Conservation (phyloP, 2,329 filamentous ascomycete species). For the Alternaria burnsii region DNA sequence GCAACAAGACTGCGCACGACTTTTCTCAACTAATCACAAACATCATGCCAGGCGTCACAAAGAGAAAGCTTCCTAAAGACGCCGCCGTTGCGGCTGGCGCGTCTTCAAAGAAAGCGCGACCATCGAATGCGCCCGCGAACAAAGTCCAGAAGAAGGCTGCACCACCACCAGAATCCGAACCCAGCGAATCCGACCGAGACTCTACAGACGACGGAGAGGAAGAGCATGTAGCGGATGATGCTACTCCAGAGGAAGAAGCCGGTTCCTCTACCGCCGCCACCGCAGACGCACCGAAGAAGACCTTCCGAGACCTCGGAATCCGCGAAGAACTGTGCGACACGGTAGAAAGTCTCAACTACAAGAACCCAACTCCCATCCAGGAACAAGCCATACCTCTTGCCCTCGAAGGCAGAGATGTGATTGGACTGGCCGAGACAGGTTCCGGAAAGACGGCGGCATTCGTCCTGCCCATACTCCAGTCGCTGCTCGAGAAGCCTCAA, state of each 20-base stretch:
- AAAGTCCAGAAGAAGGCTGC: conserved; percentile 23
- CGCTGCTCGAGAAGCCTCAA: conserved; percentile 86
- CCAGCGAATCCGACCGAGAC: conserved; percentile 30
- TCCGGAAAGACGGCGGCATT: conserved; percentile 97
- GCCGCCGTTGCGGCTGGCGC: conserved; percentile 10
- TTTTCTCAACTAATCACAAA: conserved; percentile 6
- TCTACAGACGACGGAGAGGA: conserved; percentile 17
- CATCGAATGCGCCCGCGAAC: conserved; percentile 25
- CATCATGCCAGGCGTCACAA: conserved; percentile 54
- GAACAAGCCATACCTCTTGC: conserved; percentile 82
- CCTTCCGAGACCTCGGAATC: conserved; percentile 78
- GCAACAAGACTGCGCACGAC: conserved; percentile 4
- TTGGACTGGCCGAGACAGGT: conserved; percentile 93
- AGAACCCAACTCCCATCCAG: conserved; percentile 87
- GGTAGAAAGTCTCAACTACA: conserved; percentile 83
- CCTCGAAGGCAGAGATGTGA: conserved; percentile 82
- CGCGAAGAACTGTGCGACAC: conserved; percentile 89
- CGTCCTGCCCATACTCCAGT: conserved; percentile 87
- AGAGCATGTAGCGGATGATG: not conserved
- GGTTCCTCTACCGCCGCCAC: conserved; percentile 2
- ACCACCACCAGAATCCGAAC: conserved; percentile 33
- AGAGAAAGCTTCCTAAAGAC: conserved; percentile 50
- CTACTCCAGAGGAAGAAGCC: conserved; percentile 1
- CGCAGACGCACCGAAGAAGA: conserved; percentile 60
- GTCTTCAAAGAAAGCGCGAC: conserved; percentile 27